Base-by-base conservation (phyloP, 257 asterid genomes). In the Salvia hispanica region DNA sequence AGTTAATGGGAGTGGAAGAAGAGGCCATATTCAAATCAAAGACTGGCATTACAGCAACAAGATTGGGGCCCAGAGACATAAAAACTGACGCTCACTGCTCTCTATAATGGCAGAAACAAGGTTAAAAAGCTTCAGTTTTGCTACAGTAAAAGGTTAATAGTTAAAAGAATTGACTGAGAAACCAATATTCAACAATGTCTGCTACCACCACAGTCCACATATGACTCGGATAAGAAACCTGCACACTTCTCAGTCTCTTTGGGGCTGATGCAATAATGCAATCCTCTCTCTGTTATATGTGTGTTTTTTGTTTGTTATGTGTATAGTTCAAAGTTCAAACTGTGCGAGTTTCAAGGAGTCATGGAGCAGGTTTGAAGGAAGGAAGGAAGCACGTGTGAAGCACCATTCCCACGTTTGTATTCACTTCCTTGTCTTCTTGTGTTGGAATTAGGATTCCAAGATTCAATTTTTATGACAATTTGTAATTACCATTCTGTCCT, bases 321-420 rank as follows among this genome's bases (percentile, higher is more conserved):
- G 37, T 70, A 55, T 34, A 71, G 8, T 40, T 34, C 31, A 25
- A 5, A 40, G 54, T 67, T 64, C 66, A 69, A 66, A 80, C 39
- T 25, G 13, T 69, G 82, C 9, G 78, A 78, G 64, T 78, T 62
- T 77, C 86, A 62, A 81, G 82, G 75, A 58, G 58, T 70, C 43
- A 48, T 65, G 70, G 73, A 74, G 75, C 61, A 37, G 78, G 72
- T 54, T 69, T 58, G 69, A 75, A 71, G 84, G 66, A 75, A 69
- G 82, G 75, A 25, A 18, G 21, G 21, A 77, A 74, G 82, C 90
- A 86, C 84, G 72, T 82, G 92, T 78, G 62, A 53, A 47, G 75
- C 78, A 84, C 79, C 65, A 75, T 74, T 61, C 74, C 74, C 82
- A 77, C 66, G 62, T 70, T 72, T 72, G 79, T 58, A 79, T 40